Percentiles rank a stretch among this genome's conserved stretches.
phyloP scores from a whole-genome alignment of 768 basidiomycete species.

The Russula abietina region DNA sequence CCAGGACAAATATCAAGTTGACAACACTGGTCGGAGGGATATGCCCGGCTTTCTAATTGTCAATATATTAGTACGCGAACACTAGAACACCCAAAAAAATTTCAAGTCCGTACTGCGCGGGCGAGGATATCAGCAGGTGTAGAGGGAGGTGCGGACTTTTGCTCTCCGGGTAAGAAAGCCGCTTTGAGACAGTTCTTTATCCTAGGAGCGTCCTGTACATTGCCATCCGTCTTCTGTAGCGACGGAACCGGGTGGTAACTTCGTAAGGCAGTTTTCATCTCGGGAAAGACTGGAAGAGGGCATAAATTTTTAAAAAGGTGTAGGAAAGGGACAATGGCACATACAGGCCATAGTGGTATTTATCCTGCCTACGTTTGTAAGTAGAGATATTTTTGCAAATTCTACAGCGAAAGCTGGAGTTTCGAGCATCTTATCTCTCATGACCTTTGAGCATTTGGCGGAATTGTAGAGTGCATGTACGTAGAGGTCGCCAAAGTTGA shows the following conservation, averaged over 20 bases:
- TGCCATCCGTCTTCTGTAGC: conserved; percentile 80
- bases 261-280: conserved; percentile 87
- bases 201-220: conserved; percentile 85
- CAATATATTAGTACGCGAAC: conserved; percentile 14
- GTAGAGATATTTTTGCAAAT: conserved; percentile 74
- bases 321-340: conserved; percentile 27
- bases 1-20: conserved; percentile 78
- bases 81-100: conserved; percentile 7
- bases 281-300: conserved; percentile 65
- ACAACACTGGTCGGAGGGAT: conserved; percentile 81
- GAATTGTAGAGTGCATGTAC: conserved; percentile 75
- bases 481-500: conserved; percentile 80
- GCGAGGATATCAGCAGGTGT: conserved; percentile 69
- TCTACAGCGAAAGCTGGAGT: conserved; percentile 72
- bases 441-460: conserved; percentile 77
- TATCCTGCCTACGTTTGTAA: conserved; percentile 86
- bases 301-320: conserved; percentile 11
- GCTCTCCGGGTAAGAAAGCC: conserved; percentile 64
- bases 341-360: conserved; percentile 89
- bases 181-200: conserved; percentile 90
- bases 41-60: conserved; percentile 46
- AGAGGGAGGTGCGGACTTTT: conserved; percentile 57
- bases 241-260: conserved; percentile 91
- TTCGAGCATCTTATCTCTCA: conserved; percentile 84
- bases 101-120: conserved; percentile 47